phyloP scores from a whole-genome alignment of 192 early-diverging fungal species.

The Backusella mclennaniae region DNA sequence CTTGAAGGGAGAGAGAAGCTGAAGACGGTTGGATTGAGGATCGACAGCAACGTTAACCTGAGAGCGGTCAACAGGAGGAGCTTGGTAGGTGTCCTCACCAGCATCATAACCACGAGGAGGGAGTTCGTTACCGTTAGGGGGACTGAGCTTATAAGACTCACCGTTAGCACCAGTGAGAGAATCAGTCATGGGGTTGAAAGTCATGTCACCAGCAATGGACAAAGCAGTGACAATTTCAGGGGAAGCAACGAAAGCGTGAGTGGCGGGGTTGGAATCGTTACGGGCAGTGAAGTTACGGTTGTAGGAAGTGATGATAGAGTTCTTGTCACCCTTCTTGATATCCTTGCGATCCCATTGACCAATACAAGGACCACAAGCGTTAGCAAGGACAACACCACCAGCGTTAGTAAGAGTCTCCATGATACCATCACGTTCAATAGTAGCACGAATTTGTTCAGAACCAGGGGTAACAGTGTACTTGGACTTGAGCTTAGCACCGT shows the following conservation, averaged over 20 bases:
- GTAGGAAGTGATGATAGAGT: conserved; percentile 98
- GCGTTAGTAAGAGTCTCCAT: conserved; percentile 71
- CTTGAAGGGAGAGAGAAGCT: conserved; percentile 83
- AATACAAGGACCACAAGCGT: conserved; percentile 99
- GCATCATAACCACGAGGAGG: conserved; percentile 93
- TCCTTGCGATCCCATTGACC: conserved; percentile 99
- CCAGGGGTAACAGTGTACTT: conserved; percentile 93
- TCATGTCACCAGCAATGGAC: conserved; percentile 90
- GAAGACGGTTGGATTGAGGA: conserved; percentile 88
- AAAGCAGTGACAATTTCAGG: conserved; percentile 95
- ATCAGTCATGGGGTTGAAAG: conserved; percentile 95
- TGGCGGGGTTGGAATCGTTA: conserved; percentile 98
- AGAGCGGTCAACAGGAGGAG: conserved; percentile 82
- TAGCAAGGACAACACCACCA: conserved; percentile 90
- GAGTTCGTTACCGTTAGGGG: conserved; percentile 85
- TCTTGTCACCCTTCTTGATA: conserved; percentile 93
- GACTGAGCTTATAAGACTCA: conserved; percentile 91
- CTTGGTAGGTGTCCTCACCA: conserved; percentile 94
- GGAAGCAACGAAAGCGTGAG: conserved; percentile 94
- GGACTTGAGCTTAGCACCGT: conserved; percentile 80
- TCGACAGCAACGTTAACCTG: conserved; percentile 72
- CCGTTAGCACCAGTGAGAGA: conserved; percentile 81
- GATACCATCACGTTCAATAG: conserved; percentile 89
- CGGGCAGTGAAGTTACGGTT: conserved; percentile 99
- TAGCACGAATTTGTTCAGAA: conserved; percentile 97